These are phyloP conservation scores for Chaetomium fimeti DNA, from an alignment of 495 filamentous ascomycete species.

Conservation along the genomic window DNA sequence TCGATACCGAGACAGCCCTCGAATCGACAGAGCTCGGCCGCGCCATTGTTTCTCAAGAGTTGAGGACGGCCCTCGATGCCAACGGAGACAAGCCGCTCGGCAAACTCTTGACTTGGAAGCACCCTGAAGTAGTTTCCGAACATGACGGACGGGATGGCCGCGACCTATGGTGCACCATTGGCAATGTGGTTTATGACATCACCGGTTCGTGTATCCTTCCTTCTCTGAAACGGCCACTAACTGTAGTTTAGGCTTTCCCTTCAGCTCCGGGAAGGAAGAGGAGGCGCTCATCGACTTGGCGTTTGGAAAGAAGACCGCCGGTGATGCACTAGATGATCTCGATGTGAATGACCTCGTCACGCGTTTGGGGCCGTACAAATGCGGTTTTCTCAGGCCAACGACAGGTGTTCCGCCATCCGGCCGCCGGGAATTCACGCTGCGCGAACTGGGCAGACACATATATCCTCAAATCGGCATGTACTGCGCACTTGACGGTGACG, in stretches of 20 bases:
- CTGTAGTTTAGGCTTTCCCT: neutral
- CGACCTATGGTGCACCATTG: conserved; percentile 11
- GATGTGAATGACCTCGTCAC: neutral
- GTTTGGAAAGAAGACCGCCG: neutral
- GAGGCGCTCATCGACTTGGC: neutral
- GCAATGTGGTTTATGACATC: conserved; percentile 15
- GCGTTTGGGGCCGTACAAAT: neutral
- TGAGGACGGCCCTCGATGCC: neutral
- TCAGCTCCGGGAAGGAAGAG: neutral
- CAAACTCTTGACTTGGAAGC: conserved; percentile 11
- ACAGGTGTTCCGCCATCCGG: neutral
- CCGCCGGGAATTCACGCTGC: conserved; percentile 4
- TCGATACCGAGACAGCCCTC: neutral
- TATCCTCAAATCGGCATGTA: conserved; percentile 15
- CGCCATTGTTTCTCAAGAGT: neutral
- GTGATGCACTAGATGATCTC: neutral
- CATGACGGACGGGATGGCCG: conserved; percentile 15
- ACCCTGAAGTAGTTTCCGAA: conserved; percentile 1
- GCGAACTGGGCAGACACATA: conserved; percentile 10
- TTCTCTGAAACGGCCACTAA: neutral
- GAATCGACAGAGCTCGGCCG: conserved; percentile 4
- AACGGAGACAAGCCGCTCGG: neutral
- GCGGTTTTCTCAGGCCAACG: conserved; percentile 9
- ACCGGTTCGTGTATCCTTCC: neutral
- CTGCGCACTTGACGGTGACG: conserved; percentile 9